These are phyloP conservation scores for Cydonia oblonga DNA, from an alignment of 331 rosid genomes.

Conservation along the genomic window DNA sequence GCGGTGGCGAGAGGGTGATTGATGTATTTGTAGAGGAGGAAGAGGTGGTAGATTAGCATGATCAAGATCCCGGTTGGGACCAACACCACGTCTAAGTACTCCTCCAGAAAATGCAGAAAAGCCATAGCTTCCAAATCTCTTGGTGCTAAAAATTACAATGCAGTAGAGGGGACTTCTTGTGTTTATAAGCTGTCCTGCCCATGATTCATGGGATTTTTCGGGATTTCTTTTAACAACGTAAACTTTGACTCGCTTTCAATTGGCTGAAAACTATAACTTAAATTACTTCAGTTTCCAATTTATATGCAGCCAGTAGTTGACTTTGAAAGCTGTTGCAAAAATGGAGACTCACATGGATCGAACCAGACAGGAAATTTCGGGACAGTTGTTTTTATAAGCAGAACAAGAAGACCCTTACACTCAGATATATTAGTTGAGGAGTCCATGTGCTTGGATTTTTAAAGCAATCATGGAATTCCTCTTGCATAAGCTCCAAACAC, in stretches of 20 bases:
- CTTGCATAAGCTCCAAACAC: neutral
- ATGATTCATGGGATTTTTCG: neutral
- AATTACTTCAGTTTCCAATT: neutral
- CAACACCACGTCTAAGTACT: conserved; percentile 54
- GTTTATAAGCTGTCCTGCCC: neutral
- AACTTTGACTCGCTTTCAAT: neutral
- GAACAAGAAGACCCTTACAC: neutral
- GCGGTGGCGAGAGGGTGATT: conserved; percentile 45
- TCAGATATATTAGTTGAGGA: neutral
- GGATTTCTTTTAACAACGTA: neutral
- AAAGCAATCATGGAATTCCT: neutral
- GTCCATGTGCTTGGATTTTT: neutral
- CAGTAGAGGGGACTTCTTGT: neutral
- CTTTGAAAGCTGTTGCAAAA: neutral
- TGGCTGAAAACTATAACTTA: neutral
- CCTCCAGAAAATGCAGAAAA: conserved; percentile 16
- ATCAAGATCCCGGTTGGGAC: conserved; percentile 47
- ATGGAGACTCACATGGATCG: neutral
- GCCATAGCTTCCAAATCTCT: conserved; percentile 4
- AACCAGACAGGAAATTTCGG: no score
- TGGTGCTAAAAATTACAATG: neutral
- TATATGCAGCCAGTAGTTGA: neutral
- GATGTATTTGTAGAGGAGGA: conserved; percentile 46
- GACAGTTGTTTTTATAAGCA: no score
- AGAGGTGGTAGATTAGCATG: conserved; percentile 51